Conservation (phyloP, 768 basidiomycete species). For the Suillus alpinus region DNA sequence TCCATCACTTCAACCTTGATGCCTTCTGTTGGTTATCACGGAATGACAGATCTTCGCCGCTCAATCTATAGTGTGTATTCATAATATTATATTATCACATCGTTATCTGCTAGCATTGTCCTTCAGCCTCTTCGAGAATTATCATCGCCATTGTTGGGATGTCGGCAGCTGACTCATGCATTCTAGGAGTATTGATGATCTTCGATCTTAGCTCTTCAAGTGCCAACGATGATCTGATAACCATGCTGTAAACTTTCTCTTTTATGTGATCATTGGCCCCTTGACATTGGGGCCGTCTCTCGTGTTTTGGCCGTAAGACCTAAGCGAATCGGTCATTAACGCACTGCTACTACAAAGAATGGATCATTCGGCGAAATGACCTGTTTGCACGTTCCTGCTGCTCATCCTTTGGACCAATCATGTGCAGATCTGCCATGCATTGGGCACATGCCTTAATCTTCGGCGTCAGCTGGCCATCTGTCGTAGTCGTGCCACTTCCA, state of each 20-base stretch:
- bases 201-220: constrained; percentile 14
- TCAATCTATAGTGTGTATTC: not conserved
- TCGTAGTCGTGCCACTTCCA: not conserved
- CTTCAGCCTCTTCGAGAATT: not conserved
- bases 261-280: not conserved
- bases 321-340: constrained; percentile 21
- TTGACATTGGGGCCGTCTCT: not conserved
- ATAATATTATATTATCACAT: not conserved
- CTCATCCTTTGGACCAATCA: not conserved
- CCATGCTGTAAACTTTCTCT: not conserved
- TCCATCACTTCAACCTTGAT: not conserved
- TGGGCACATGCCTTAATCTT: not conserved
- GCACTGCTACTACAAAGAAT: constrained; percentile 11
- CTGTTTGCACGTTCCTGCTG: not conserved
- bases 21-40: not conserved
- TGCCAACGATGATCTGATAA: constrained; percentile 10
- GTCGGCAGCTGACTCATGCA: not conserved
- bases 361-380: constrained; percentile 4
- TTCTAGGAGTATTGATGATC: not conserved
- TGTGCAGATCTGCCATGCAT: constrained; percentile 1
- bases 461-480: not conserved
- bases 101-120: not conserved
- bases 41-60: constrained; percentile 1
- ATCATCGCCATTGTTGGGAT: not conserved
- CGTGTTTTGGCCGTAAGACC: not conserved